Base-by-base conservation (phyloP, 2,329 filamentous ascomycete species). In the Xylariales sp. region DNA sequence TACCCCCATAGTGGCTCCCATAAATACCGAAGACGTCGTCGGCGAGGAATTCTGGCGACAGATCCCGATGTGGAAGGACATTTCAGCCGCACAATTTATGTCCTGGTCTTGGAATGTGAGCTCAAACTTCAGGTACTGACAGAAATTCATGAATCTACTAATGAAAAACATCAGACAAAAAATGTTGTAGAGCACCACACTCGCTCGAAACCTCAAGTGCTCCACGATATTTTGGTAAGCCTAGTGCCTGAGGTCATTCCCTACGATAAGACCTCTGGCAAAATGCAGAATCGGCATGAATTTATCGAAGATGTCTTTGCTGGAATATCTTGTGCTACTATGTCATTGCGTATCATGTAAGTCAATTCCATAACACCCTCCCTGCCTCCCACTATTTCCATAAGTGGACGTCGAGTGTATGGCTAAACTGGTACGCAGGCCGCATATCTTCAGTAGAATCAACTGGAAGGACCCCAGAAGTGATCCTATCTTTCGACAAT, bases 401-500 rank as follows among this genome's bases (percentile, higher is more conserved):
- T 15, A 13, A n/a, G n/a, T n/a, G n/a, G n/a, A n/a, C n/a, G n/a
- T n/a, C n/a, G n/a, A n/a, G n/a, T n/a, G n/a, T n/a, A n/a, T n/a
- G n/a, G n/a, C n/a, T n/a, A n/a, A n/a, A n/a, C n/a, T n/a, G n/a
- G n/a, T n/a, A 13, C 11, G 7, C 18, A 70, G 66, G 23, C 79
- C 79, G 2, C 76, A 83, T 44, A 63, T 80, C 5, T 55, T 83
- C 20, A 76, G 74, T 43, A 65, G 69, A 2, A 70, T 81, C 39
- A 62, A 83, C 49, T 83, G 79, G 79, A 50, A 54, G 1, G 66
- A 78, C 40, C 75, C 78, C 5, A 61, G 77, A 2, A 66, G 74
- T 32, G 78, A 82, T 41, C 77, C 78, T 2, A 63, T 83, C 16
- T 69, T 77, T 27, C 66, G 68, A 6, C 79, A 84, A 45, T 83